Evolutionary conservation across 352 stramenopile species (phyloP).

Genomic region (Elongisporangium prolatum): DNA sequence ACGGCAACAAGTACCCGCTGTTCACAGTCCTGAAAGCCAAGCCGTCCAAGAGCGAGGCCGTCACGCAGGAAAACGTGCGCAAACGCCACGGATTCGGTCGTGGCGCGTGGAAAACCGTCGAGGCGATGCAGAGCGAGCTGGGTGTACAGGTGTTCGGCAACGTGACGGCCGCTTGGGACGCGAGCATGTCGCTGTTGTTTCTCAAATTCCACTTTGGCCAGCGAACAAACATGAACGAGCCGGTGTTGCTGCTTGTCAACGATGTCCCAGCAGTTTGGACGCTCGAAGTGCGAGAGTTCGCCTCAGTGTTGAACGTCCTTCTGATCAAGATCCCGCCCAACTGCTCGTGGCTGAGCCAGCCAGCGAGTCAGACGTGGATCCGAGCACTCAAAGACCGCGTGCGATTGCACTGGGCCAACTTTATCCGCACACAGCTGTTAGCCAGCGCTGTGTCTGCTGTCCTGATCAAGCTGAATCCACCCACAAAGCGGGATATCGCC

Average conservation of each 20-base stretch:
- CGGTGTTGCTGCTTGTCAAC: conserved; percentile 21
- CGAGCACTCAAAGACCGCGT: too few relatives aligned
- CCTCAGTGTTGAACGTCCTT: too few relatives aligned
- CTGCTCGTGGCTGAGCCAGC: too few relatives aligned
- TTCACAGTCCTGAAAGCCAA: conserved; percentile 23
- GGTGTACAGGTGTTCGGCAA: conserved; percentile 18
- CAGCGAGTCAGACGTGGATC: too few relatives aligned
- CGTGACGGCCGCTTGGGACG: conserved; percentile 19
- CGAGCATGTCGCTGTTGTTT: conserved; percentile 13
- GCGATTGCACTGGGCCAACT: too few relatives aligned
- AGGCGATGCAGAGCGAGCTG: conserved; percentile 5
- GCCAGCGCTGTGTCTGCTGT: too few relatives aligned
- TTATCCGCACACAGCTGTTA: too few relatives aligned
- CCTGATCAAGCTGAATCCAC: too few relatives aligned
- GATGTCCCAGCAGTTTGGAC: not conserved
- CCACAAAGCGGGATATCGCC: too few relatives aligned
- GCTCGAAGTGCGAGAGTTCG: too few relatives aligned
- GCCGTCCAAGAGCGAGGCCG: conserved; percentile 2
- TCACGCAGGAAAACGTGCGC: conserved; percentile 11
- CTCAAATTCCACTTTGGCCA: conserved; percentile 25
- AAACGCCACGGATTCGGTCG: conserved; percentile 11
- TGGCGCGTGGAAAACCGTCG: conserved; percentile 6
- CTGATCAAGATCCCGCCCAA: too few relatives aligned
- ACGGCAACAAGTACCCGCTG: conserved; percentile 18
- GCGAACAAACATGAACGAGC: conserved; percentile 6